Conservation (phyloP, 345 rosid species). For the Sisymbrium irio region DNA sequence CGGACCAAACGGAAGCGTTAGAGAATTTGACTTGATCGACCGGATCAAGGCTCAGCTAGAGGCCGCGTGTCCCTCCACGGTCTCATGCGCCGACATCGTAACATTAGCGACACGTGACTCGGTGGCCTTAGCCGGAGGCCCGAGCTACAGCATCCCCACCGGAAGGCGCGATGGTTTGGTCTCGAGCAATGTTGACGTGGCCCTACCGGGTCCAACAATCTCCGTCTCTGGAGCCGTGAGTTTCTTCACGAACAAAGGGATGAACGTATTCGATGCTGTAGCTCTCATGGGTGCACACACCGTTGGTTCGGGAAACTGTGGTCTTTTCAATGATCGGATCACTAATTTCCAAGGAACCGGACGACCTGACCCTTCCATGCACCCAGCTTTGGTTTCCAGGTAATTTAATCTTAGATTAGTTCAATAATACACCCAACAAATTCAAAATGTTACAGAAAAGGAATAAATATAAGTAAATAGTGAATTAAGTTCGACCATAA, state of each 20-base stretch:
- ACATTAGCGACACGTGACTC: conserved; percentile 38
- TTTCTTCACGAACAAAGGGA: conserved; percentile 37
- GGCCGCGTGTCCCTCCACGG: conserved; percentile 50
- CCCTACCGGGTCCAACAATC: conserved; percentile 46
- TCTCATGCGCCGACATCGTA: conserved; percentile 68
- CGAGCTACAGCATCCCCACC: conserved; percentile 49
- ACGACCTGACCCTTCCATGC: conserved; percentile 56
- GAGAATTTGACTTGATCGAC: conserved; percentile 64
- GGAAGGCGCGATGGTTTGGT: conserved; percentile 62
- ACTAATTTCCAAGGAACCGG: conserved; percentile 47
- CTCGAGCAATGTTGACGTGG: conserved; percentile 41
- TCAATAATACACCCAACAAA: conserved; percentile 23
- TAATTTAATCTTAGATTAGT: neutral
- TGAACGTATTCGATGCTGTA: conserved; percentile 44
- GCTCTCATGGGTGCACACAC: conserved; percentile 67
- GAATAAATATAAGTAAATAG: too few species aligned
- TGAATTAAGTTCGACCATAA: too few species aligned
- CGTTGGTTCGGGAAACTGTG: conserved; percentile 52
- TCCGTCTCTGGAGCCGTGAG: conserved; percentile 46
- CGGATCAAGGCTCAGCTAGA: conserved; percentile 55
- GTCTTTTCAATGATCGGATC: conserved; percentile 50
- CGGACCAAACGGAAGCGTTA: conserved; percentile 63
- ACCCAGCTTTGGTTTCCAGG: conserved; percentile 32
- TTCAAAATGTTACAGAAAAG: neutral
- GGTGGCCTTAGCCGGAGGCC: conserved; percentile 34